Conservation (phyloP, 1,284 basidiomycete genomes). For the Sanguinoderma infundibulare region DNA sequence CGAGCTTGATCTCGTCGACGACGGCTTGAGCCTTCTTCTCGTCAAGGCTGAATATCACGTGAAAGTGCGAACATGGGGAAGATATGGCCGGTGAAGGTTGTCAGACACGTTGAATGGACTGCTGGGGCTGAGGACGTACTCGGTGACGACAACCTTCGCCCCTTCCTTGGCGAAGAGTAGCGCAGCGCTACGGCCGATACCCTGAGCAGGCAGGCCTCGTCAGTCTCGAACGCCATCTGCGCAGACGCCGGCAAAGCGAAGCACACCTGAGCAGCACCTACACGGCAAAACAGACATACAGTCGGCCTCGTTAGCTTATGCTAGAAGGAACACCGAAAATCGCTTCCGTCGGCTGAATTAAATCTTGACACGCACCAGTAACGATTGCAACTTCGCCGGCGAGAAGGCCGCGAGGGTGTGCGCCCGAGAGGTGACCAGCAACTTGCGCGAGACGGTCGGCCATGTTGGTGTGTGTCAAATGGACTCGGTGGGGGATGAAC, state of each 20-base stretch:
- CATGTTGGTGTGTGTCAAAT: conserved; percentile 43
- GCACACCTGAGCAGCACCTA: conserved; percentile 76
- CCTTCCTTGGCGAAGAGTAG: conserved; percentile 85
- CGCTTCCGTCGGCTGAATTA: conserved; percentile 7
- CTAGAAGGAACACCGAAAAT: conserved; percentile 7
- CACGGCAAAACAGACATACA: conserved; percentile 3
- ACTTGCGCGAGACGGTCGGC: conserved; percentile 72
- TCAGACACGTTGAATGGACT: background rate
- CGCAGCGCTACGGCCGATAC: conserved; percentile 77
- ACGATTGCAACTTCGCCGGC: conserved; percentile 85
- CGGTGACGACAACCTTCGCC: conserved; percentile 85
- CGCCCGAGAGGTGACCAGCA: conserved; percentile 67
- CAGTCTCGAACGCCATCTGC: conserved; percentile 11
- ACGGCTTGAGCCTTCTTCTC: conserved; percentile 68
- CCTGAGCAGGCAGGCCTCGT: conserved; percentile 43
- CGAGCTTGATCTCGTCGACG: conserved; percentile 73
- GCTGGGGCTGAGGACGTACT: conserved; percentile 49
- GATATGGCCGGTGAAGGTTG: background rate
- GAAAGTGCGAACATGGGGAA: background rate
- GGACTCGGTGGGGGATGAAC: background rate
- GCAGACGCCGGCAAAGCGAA: background rate
- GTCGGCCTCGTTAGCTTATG: background rate
- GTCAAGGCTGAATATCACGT: conserved; percentile 56
- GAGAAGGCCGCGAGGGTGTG: conserved; percentile 66
- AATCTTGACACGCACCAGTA: conserved; percentile 57